Evolutionary conservation across 78 protist genomes (phyloP).

Genomic region (Diacronema lutheri): DNA sequence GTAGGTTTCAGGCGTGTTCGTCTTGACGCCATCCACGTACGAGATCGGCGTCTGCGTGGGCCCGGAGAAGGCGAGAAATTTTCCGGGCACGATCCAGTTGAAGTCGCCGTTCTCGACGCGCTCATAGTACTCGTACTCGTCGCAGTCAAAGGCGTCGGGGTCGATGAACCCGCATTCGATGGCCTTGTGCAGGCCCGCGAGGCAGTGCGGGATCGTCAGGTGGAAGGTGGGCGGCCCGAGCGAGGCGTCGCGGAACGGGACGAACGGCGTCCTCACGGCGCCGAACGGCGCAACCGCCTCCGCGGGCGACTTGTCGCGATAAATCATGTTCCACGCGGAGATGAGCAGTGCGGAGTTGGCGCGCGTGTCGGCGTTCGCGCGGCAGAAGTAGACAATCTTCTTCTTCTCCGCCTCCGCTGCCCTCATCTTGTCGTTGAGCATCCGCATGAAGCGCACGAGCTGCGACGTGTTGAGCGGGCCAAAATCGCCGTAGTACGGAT

Average conservation of each 20-base stretch:
- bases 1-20: conserved; percentile 56
- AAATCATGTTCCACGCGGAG: background rate
- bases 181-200: conserved; percentile 52
- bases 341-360: conserved; percentile 22
- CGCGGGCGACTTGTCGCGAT: conserved; percentile 16
- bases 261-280: conserved; percentile 37
- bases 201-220: conserved; percentile 45
- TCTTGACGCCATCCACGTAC: conserved; percentile 13
- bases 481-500: conserved; percentile 76
- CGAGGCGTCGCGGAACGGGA: conserved; percentile 81
- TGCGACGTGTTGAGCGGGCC: conserved; percentile 77
- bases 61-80: conserved; percentile 80
- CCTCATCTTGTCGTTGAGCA: conserved; percentile 4
- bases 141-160: conserved; percentile 33
- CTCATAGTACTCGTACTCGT: conserved; percentile 61
- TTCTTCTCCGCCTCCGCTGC: background rate
- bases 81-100: conserved; percentile 82
- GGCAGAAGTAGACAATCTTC: background rate
- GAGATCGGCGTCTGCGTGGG: conserved; percentile 39
- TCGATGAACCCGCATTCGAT: conserved; percentile 18
- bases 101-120: conserved; percentile 83
- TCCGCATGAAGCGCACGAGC: conserved; percentile 25
- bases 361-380: background rate
- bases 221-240: conserved; percentile 51
- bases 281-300: conserved; percentile 37